Evolutionary conservation across 345 rosid genomes (phyloP), one percentile per base, ranked within the genome.

Genomic region (Ceriops decandra): DNA sequence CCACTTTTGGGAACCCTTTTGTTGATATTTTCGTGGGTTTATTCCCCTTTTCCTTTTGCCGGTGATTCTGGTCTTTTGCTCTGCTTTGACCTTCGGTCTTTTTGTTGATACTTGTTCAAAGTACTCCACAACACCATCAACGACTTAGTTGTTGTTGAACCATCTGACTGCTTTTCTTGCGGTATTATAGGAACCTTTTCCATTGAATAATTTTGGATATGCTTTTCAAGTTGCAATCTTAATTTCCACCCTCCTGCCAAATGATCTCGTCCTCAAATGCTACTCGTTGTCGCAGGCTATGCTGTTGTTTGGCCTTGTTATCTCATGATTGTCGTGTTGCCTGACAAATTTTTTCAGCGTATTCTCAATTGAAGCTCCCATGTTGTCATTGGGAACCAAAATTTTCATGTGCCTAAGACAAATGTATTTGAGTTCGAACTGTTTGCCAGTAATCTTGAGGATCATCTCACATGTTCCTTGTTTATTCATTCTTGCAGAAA

Each of bases 401-500:
- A 13, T 20, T 33, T 73, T 31, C 31, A 32, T 60, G 32, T 33
- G 61, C 33, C 28, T 70, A 24, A 49, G 47, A 63, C 52, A 60
- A 64, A 36, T 70, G 4, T 63, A 51, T 28, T 64, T 59, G 8
- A 11, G 57, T 24, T 63, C 26, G 26, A 2, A 30, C 20, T 68
- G 9, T 3, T 22, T 72, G 15, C 59, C 19, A 21, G 35, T 33
- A 21, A 42, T 63, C 60, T 49, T 63, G 27, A 11, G 46, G 27
- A 7, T 53, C 2, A 73, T 72, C 68, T 79, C 76, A 68, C 47
- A 38, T 46, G 63, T 64, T 27, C 57, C 52, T 66, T 42, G 61
- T 52, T 52, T 63, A 9, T 70, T 78, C 21, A 30, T 68, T 81
- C 58, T 52, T 79, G 63, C 62, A 80, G 83, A 74, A 74, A 52